Conservation (phyloP, 768 basidiomycete genomes). For the Mycena floridula region DNA sequence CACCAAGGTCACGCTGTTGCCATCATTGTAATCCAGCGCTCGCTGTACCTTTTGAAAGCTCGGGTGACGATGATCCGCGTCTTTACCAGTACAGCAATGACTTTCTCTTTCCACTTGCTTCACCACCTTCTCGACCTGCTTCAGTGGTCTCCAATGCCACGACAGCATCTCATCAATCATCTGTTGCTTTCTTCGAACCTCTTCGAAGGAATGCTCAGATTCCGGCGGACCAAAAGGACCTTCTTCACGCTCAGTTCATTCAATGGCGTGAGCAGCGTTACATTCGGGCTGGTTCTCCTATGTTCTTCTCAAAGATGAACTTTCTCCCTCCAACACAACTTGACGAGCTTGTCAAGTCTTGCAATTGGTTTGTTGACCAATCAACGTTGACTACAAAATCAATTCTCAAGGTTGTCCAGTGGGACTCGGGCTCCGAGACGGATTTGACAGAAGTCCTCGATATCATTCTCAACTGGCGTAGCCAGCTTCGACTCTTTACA, state of each 20-base stretch:
- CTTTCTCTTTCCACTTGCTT: conserved; percentile 5
- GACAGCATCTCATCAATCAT: background rate
- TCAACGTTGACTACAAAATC: background rate
- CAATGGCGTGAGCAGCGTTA: background rate
- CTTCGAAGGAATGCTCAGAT: background rate
- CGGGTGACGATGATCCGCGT: background rate
- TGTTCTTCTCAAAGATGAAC: background rate
- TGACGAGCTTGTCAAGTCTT: background rate
- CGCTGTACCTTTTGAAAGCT: background rate
- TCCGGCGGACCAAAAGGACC: background rate
- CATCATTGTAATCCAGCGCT: background rate
- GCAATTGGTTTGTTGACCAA: background rate
- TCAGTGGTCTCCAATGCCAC: background rate
- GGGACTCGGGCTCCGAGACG: conserved; percentile 1
- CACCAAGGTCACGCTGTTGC: background rate
- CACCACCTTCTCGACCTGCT: conserved; percentile 2
- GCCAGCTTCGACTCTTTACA: background rate
- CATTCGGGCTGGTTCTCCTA: background rate
- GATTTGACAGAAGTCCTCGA: background rate
- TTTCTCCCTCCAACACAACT: conserved; percentile 3
- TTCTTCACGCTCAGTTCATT: background rate
- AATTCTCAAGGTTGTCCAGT: background rate
- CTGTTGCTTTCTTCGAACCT: background rate
- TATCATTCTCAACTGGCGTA: conserved; percentile 1
- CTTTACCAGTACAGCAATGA: conserved; percentile 1